Percentiles rank a stretch among this genome's conserved stretches.
phyloP scores from a whole-genome alignment of 352 stramenopile species.

The Pythium volutum region DNA sequence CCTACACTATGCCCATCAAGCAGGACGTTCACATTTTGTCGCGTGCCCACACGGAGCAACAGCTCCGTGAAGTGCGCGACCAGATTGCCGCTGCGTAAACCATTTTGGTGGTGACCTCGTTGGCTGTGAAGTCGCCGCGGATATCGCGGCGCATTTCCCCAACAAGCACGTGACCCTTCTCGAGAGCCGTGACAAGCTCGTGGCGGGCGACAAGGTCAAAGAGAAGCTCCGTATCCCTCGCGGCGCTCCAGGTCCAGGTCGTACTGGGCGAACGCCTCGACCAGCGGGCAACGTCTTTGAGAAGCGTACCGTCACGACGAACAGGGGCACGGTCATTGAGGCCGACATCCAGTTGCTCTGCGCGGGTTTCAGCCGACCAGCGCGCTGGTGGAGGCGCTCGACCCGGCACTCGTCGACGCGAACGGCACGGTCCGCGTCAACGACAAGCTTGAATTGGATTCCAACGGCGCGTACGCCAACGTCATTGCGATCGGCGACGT shows the following conservation, averaged over 20 bases:
- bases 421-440: conserved; percentile 43
- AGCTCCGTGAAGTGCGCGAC: conserved; percentile 30
- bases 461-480: conserved; percentile 34
- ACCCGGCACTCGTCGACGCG: conserved; percentile 29
- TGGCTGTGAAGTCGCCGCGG: conserved; percentile 53
- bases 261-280: conserved; percentile 52
- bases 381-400: conserved; percentile 30
- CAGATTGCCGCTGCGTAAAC: conserved; percentile 36
- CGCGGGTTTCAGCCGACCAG: conserved; percentile 33
- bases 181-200: conserved; percentile 33
- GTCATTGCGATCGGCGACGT: conserved; percentile 52
- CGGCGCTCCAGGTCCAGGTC: conserved; percentile 43
- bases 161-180: conserved; percentile 60
- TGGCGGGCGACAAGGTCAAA: conserved; percentile 34
- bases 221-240: conserved; percentile 52
- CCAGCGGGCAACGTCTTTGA: conserved; percentile 35
- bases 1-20: conserved; percentile 29
- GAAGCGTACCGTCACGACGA: conserved; percentile 34
- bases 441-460: conserved; percentile 42
- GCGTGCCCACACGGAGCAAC: conserved; percentile 25
- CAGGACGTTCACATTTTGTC: conserved; percentile 11
- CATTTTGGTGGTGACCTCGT: conserved; percentile 52
- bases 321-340: conserved; percentile 51
- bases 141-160: conserved; percentile 55
- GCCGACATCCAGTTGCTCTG: conserved; percentile 56